Base-by-base conservation (phyloP, 805 yeast genomes). In the Yamadazyma tumulicola region DNA sequence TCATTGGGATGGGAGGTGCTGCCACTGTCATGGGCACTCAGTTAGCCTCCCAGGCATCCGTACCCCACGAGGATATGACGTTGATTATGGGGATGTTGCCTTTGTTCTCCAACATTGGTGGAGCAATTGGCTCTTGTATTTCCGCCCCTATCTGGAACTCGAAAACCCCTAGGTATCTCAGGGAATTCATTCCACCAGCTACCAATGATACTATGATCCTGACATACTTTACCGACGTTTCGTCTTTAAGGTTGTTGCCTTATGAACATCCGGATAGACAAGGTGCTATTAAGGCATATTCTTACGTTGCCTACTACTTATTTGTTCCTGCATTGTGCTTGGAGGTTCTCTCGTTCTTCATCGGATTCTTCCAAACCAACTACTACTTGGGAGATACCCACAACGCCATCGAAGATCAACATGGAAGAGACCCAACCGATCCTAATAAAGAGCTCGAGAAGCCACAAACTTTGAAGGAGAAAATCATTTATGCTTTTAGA, bases 11-110 rank as follows among this genome's bases (percentile, higher is more conserved):
- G 27, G 72, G 66, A 21, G 72, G 67, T 43, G 64, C 69, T 24
- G 55, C 55, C 32, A 47, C 59, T 13, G 61, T 53, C 29, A 48
- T 64, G 37, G 65, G 64, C 27, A 48, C 67, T 5, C 53, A 51
- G 32, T 56, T 64, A 14, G 60, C 69, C 5, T 54, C 61, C 1
- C 67, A 62, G 43, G 69, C 68, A 3, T 58, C 69, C 13, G 70
- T 67, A 19, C 66, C 66, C 28, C 64, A 59, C 41, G 64, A 64
- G 31, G 69, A 64, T 47, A 52, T 64, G 36, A 64, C 72, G n/a
- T 45, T 59, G 40, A 58, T 59, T 37, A 59, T 68, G 29, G 53
- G 69, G 0, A 31, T 67, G 15, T 39, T 65, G 24, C 48, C 54
- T 12, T 46, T 67, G 30, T 57, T 55, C 51, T 45, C 59, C 5